Evolutionary conservation across 495 filamentous ascomycete species (phyloP).

Genomic region (Penicillium steckii): DNA sequence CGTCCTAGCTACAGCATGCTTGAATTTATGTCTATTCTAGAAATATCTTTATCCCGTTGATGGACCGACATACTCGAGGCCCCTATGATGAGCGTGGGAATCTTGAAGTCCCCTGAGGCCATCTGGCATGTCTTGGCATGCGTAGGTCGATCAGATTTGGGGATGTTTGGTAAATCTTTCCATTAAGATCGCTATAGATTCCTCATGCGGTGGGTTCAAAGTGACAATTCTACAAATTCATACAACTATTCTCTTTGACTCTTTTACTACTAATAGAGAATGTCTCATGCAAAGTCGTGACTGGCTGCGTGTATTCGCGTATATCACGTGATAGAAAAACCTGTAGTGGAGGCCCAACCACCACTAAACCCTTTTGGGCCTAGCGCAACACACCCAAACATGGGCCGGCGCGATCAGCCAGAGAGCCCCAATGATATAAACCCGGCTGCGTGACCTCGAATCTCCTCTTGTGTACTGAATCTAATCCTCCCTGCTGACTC

Average conservation of each 20-base stretch:
- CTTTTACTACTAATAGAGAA: too few relatives aligned
- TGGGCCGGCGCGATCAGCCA: constrained; percentile 44
- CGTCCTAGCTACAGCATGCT: too few relatives aligned
- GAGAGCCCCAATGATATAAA: constrained; percentile 53
- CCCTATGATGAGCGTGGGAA: constrained; percentile 19
- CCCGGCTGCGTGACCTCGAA: constrained; percentile 51
- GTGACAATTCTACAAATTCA: too few relatives aligned
- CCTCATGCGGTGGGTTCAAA: too few relatives aligned
- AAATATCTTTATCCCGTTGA: background rate
- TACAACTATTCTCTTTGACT: too few relatives aligned
- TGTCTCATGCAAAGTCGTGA: too few relatives aligned
- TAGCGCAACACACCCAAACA: constrained; percentile 43
- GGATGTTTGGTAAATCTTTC: background rate
- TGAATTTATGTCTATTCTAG: too few relatives aligned
- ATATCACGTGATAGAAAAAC: constrained; percentile 42
- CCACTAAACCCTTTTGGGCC: constrained; percentile 21
- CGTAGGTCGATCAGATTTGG: background rate
- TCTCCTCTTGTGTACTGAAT: constrained; percentile 31
- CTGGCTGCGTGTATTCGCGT: too few relatives aligned
- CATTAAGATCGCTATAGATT: too few relatives aligned
- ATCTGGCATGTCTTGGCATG: constrained; percentile 47
- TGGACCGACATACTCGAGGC: constrained; percentile 10
- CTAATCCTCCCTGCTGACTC: constrained; percentile 30
- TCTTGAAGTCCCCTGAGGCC: constrained; percentile 26
- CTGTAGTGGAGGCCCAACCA: constrained; percentile 32